Evolutionary conservation across 192 early-diverging fungal species (phyloP), one percentile per base, ranked within the genome.

Genomic region (Backusella luteola): DNA sequence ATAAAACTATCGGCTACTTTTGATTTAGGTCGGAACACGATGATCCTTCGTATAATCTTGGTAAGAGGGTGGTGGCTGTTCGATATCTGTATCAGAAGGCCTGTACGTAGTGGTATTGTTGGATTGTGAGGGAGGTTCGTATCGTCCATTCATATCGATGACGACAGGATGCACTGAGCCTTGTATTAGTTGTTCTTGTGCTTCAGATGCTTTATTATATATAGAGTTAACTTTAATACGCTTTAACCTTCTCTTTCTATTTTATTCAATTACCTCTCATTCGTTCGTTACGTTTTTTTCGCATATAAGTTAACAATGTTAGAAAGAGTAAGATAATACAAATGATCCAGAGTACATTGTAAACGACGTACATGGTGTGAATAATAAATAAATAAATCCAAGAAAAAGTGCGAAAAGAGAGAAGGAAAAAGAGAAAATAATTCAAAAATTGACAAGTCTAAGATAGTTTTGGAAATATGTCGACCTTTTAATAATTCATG

Each of bases 151-250:
- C 56, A 63, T 63, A 63, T 63, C 56, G 21, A 63, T 63, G 26
- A 14, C 8, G 2, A 63, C 21, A 26, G 56, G 23, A 29, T 63
- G 2, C 1, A 29, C 56, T 1, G 21, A 29, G 56, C 26, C 11
- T 63, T 63, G 56, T 26, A 63, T 63, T 14, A 63, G 29, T 63
- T 63, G 56, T 29, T 63, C 56, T 63, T 63, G 56, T 63, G 56
- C 56, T 63, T 63, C 56, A 63, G 23, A 23, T 23, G 53, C 53
- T 59, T 26, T 59, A 23, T 53, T 53, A 29, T n/a, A 53, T 11
- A 26, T 26, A 23, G 5, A 26, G 46, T 49, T 49, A 6, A 11
- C 38, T 3, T 49, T n/a, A 49, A 1, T 49, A 49, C 1, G 46
- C 46, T 7, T 19, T 49, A 3, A 26, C 26, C 12, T 23, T 23